Percentiles rank a stretch among this genome's conserved stretches.
Conservation (phyloP, 73 alveolate genomes). For the Stentor roeselii region DNA sequence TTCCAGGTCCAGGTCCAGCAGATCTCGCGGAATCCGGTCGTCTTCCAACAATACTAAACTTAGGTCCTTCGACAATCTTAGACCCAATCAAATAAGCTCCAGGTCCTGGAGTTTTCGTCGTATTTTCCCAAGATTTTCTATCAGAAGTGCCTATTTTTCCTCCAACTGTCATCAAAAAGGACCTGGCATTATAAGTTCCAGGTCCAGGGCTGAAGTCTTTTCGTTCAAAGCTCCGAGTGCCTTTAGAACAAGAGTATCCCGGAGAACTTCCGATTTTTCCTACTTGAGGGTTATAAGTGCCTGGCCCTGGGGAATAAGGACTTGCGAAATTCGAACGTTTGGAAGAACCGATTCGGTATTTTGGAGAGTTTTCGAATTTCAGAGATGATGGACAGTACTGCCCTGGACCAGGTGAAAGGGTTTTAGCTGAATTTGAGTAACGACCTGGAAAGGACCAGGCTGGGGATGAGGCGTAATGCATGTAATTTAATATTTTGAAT, state of each 20-base stretch:
- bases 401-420: not conserved
- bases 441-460: not conserved
- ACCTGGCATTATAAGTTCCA: slow-evolving; percentile 4
- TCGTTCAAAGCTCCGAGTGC: too few relatives aligned
- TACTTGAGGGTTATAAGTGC: not conserved
- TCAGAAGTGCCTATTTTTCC: not conserved
- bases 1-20: slow-evolving; percentile 4
- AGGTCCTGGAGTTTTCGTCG: slow-evolving; percentile 12
- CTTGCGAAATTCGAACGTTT: not conserved
- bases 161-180: not conserved
- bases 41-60: not conserved
- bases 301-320: not conserved
- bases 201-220: too few relatives aligned
- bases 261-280: too few relatives aligned
- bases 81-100: not conserved
- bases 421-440: too few relatives aligned
- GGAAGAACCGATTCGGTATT: not conserved
- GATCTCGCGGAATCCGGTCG: not conserved
- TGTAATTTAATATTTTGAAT: too few relatives aligned
- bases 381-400: not conserved
- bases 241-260: too few relatives aligned
- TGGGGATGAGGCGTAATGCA: not conserved
- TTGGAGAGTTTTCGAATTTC: slow-evolving; percentile 1
- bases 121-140: not conserved
- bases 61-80: not conserved